Base-by-base conservation (phyloP, 345 rosid species). In the Eucalyptus victrix region DNA sequence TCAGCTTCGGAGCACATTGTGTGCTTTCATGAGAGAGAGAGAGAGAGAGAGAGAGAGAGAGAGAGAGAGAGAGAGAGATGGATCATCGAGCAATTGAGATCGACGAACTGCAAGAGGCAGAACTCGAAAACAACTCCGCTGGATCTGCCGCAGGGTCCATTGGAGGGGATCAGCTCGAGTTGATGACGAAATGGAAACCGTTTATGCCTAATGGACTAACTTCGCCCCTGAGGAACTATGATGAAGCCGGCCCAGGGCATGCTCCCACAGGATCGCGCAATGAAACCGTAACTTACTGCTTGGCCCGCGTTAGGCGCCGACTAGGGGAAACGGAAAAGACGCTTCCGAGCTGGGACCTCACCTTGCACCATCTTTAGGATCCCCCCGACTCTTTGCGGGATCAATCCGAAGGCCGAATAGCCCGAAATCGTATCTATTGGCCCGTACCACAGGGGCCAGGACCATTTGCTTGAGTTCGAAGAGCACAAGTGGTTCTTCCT, bases 401-500 rank as follows among this genome's bases (percentile, higher is more conserved):
- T 88, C 87, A 80, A 51, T 81, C 87, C 1, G 26, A 88, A 88
- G 67, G 81, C 86, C 24, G 87, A 80, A 23, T 23, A 67, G 13
- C 91, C 88, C 13, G 90, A 90, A 89, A 49, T 90, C 12, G 87
- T 90, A 14, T 88, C 92, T 5, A 42, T 91, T 80, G 91, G 91
- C 30, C 92, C 90, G 58, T 88, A 90, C 40, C 91, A 87, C 67
- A 80, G 90, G 62, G 88, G 87, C 76, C 76, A 40, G 37, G 85
- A 62, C 30, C 90, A 88, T 80, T 40, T 91, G 49, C 89, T 89
- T 13, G 87, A 87, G 76, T 89, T 91, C 21, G 88, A 91, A 88
- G 90, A 90, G 45, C 76, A 50, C 40, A 91, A 91, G 32, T 90
- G 92, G 92, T 76, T 37, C 67, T 91, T 91, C 86, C 91, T 91